A percentile compares a stretch with the other conserved stretches of the same genome.
phyloP scores from a whole-genome alignment of 2,329 filamentous ascomycete genomes.

The Sporothrix protearum region DNA sequence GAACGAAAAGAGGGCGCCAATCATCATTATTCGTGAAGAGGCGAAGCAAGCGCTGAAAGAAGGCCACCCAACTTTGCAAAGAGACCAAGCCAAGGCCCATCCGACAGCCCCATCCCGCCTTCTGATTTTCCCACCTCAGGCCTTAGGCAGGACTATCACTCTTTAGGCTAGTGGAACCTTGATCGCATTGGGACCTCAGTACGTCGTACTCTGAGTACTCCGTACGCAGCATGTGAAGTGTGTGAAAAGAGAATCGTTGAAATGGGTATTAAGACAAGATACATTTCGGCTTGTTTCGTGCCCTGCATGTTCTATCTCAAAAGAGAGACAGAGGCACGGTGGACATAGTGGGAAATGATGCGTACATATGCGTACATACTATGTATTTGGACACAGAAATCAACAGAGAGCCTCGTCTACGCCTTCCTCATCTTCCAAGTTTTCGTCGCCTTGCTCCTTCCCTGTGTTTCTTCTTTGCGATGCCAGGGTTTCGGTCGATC shows the following conservation, averaged over 20 bases:
- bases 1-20: slow-evolving; percentile 7
- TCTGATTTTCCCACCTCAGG: background rate
- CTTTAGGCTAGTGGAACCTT: slow-evolving; percentile 1
- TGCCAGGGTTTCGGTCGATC: background rate
- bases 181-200: background rate
- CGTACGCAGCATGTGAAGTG: no score
- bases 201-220: no score
- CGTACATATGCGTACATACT: background rate
- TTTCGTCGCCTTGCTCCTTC: background rate
- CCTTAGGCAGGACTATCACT: slow-evolving; percentile 7
- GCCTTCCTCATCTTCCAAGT: background rate
- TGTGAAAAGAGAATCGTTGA: background rate
- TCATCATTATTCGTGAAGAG: background rate
- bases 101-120: background rate
- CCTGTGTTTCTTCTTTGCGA: background rate
- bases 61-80: background rate
- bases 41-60: background rate
- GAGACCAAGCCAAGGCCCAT: background rate
- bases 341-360: background rate
- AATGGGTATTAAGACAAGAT: slow-evolving; percentile 8
- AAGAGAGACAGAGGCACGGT: background rate
- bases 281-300: background rate
- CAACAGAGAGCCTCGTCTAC: no score
- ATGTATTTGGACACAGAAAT: no score
- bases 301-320: background rate